phyloP scores from a whole-genome alignment of 2,329 filamentous ascomycete species.

The Paecilomyces sp. region DNA sequence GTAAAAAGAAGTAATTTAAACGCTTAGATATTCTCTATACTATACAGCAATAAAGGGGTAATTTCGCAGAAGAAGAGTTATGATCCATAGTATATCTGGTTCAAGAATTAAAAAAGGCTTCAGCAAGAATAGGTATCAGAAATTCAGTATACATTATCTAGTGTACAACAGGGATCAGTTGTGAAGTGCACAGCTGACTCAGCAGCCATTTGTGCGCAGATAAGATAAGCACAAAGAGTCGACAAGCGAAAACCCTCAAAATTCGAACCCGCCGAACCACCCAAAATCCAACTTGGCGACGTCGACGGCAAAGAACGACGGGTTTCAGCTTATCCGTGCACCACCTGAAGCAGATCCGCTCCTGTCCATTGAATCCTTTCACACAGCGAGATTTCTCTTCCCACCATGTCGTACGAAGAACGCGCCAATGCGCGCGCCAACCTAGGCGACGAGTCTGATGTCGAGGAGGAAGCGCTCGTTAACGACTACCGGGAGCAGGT shows the following conservation, averaged over 20 bases:
- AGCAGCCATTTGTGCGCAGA: slow-evolving; percentile 22
- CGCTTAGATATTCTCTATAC: too few species aligned
- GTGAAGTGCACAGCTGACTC: slow-evolving; percentile 22
- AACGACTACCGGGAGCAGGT: slow-evolving; percentile 96
- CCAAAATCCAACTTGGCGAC: slow-evolving; percentile 31
- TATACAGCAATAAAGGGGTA: too few species aligned
- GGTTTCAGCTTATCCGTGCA: slow-evolving; percentile 12
- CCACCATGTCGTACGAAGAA: slow-evolving; percentile 40
- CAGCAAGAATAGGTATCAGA: too few species aligned
- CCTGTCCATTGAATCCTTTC: slow-evolving; percentile 2
- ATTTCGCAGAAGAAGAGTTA: too few species aligned
- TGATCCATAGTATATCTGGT: too few species aligned
- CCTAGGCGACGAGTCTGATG: slow-evolving; percentile 76
- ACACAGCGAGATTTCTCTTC: slow-evolving; percentile 8
- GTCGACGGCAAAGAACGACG: slow-evolving; percentile 16
- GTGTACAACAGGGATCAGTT: too few species aligned
- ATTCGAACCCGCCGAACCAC: slow-evolving; percentile 28
- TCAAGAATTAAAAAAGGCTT: too few species aligned
- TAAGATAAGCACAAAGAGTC: slow-evolving; percentile 40
- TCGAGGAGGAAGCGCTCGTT: slow-evolving; percentile 91
- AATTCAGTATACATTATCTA: too few species aligned
- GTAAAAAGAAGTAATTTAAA: too few species aligned
- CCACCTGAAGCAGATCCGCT: not conserved
- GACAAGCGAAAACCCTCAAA: slow-evolving; percentile 40
- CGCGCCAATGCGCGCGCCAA: slow-evolving; percentile 34